phyloP scores from a whole-genome alignment of 208 protist genomes.

The Trypanosoma lewisi region DNA sequence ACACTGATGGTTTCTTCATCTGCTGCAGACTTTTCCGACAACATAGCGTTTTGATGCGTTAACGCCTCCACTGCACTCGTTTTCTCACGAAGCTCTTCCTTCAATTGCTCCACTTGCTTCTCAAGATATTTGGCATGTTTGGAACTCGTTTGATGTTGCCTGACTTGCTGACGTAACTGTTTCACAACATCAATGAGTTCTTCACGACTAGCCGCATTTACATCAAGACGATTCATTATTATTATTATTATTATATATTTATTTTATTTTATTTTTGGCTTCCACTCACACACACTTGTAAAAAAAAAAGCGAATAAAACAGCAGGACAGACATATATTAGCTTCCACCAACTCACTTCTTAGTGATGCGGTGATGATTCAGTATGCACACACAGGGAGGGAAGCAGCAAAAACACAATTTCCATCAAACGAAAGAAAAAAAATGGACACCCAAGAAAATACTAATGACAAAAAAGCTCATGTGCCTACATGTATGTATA shows the following conservation, averaged over 20 bases:
- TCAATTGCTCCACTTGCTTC: constrained; percentile 41
- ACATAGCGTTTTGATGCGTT: constrained; percentile 41
- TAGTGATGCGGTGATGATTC: too few species aligned
- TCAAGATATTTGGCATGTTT: constrained; percentile 36
- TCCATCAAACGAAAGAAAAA: too few species aligned
- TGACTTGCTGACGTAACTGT: constrained; percentile 37
- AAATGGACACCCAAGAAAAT: too few species aligned
- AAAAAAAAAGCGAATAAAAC: too few species aligned
- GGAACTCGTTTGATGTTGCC: constrained; percentile 16
- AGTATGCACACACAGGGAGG: too few species aligned
- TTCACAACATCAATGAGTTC: constrained; percentile 64
- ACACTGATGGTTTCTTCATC: constrained; percentile 78
- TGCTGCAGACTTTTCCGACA: constrained; percentile 63
- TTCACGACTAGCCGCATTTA: constrained; percentile 33
- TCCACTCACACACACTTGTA: too few species aligned
- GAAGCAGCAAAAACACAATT: too few species aligned
- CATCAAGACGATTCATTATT: constrained; percentile 15
- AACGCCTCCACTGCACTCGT: constrained; percentile 54
- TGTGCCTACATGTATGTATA: too few species aligned
- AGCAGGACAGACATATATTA: too few species aligned
- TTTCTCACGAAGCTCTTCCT: constrained; percentile 48
- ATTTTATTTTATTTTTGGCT: not conserved
- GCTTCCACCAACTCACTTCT: too few species aligned
- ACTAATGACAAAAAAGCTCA: too few species aligned
- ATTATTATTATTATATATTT: constrained; percentile 3